phyloP scores from a whole-genome alignment of 1,284 basidiomycete genomes.

The Ganoderma resinaceum region DNA sequence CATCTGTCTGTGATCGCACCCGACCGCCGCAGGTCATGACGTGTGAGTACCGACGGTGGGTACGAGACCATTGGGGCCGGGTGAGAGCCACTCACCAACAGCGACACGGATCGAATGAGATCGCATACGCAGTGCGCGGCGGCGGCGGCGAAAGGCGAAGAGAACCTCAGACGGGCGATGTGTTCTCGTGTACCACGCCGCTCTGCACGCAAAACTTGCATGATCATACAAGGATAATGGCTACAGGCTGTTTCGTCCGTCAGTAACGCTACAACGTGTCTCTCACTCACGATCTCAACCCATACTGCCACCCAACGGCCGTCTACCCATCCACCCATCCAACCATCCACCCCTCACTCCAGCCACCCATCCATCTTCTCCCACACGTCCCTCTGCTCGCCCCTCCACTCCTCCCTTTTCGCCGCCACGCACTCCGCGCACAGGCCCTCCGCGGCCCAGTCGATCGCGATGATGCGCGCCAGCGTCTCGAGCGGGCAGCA shows the following conservation, averaged over 20 bases:
- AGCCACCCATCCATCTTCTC: constrained; percentile 65
- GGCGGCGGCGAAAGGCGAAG: too few relatives aligned
- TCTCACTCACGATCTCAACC: too few relatives aligned
- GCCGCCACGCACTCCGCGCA: constrained; percentile 63
- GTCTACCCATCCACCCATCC: background rate
- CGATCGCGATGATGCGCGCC: constrained; percentile 58
- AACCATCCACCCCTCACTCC: constrained; percentile 20
- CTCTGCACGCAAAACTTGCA: background rate
- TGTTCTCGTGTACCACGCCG: too few relatives aligned
- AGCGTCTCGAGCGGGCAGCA: constrained; percentile 71
- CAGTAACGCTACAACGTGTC: background rate
- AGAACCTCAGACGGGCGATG: too few relatives aligned
- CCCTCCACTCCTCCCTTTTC: constrained; percentile 71
- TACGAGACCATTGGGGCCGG: too few relatives aligned
- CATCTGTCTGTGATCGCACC: too few relatives aligned
- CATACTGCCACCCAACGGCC: too few relatives aligned
- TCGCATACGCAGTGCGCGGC: too few relatives aligned
- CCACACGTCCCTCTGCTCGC: constrained; percentile 68
- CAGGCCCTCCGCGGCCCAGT: constrained; percentile 64
- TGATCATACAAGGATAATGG: background rate
- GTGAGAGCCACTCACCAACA: too few relatives aligned
- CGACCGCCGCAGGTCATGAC: too few relatives aligned
- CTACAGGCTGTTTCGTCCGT: background rate
- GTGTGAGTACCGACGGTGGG: too few relatives aligned
- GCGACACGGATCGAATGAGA: too few relatives aligned